Base-by-base conservation (phyloP, 305 asterid species). In the Solanum aculeatissimum region DNA sequence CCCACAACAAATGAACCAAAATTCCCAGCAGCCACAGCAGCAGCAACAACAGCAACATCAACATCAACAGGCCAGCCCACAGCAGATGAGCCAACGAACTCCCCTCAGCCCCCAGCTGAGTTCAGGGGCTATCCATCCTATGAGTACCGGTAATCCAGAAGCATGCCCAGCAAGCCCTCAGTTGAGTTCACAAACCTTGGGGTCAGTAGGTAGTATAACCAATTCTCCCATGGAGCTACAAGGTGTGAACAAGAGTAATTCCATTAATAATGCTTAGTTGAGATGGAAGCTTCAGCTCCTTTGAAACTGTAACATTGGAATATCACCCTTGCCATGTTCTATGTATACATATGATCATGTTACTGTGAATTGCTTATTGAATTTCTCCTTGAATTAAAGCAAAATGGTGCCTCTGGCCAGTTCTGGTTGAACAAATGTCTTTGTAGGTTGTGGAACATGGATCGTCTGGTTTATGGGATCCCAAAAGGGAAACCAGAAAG, bases 91-190 rank as follows among this genome's bases (percentile, higher is more conserved):
- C 90, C 98, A 94, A 87, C 91, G 98, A 85, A 91, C 98, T 54
- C 97, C 99, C 1, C 92, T 93, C 98, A 97, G 98, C 90, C 99
- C 98, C 79, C 99, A 97, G 60, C 86, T 97, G 77, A 97, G 98
- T 89, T 95, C 98, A 3, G 99, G 99, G 85, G 94, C 93, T 83
- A 91, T 95, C 62, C 98, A 95, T 85, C 85, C 93, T n/a, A 87
- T 92, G 89, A 89, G 84, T 74, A 91, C 91, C 70, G 94, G 89
- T 85, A 95, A 94, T 84, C 92, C 91, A 35, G 99, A 97, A 85
- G 95, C 94, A 65, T 92, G 97, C 75, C 99, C 99, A 7, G 92
- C 98, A 21, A 97, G 98, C 88, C 99, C 99, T 38, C 99, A 94
- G 91, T 84, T 97, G 90, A 95, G 98, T 83, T 95, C 98, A 12